These are phyloP conservation scores for Pythium pyrilobum DNA, from an alignment of 352 stramenopile species.

Conservation along the genomic window DNA sequence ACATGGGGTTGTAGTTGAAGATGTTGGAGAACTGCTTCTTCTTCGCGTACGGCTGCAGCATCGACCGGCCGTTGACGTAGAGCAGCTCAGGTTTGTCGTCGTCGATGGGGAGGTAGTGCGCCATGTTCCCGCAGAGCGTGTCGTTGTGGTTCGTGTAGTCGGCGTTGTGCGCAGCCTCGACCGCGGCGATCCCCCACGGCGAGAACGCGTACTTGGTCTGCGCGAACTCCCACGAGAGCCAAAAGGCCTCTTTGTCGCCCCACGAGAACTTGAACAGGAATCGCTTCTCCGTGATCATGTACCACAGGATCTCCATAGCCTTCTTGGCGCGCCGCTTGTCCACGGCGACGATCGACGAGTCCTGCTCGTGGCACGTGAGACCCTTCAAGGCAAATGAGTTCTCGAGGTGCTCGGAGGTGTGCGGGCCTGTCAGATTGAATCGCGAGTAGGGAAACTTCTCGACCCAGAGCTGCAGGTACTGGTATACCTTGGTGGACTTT, in stretches of 20 bases:
- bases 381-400: conserved; percentile 37
- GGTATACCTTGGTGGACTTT: conserved; percentile 20
- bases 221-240: conserved; percentile 61
- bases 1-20: conserved; percentile 45
- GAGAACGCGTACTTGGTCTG: conserved; percentile 57
- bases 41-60: conserved; percentile 36
- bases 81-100: conserved; percentile 29
- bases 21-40: conserved; percentile 30
- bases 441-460: conserved; percentile 35
- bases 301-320: conserved; percentile 59
- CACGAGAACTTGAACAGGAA: conserved; percentile 63
- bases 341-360: conserved; percentile 67
- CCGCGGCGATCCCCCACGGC: conserved; percentile 47
- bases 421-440: conserved; percentile 20
- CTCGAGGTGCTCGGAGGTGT: conserved; percentile 27
- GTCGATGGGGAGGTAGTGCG: conserved; percentile 46
- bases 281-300: conserved; percentile 56
- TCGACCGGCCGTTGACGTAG: conserved; percentile 51
- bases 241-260: conserved; percentile 74
- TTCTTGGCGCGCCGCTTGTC: conserved; percentile 45
- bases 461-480: conserved; percentile 29
- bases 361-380: conserved; percentile 53
- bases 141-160: conserved; percentile 49
- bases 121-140: conserved; percentile 63
- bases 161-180: conserved; percentile 39